Conservation (phyloP, 352 stramenopile species). For the Phytophthora fragariaefolia region DNA sequence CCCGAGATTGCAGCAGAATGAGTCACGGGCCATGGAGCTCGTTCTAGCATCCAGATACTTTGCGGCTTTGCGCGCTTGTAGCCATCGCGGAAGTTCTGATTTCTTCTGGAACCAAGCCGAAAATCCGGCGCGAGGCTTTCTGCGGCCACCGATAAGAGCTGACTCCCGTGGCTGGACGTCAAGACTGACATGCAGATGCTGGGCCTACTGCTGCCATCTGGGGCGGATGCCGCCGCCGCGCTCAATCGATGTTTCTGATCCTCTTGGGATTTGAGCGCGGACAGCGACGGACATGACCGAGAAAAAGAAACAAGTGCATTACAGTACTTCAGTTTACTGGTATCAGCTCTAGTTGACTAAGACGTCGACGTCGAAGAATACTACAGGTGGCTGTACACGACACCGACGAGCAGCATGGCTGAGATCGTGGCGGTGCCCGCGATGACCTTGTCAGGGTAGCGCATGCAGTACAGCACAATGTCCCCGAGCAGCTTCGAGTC, state of each 20-base stretch:
- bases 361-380: neutral
- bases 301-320: neutral
- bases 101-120: slow-evolving; percentile 28
- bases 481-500: slow-evolving; percentile 57
- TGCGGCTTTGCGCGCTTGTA: too few relatives aligned
- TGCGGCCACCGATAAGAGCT: slow-evolving; percentile 4
- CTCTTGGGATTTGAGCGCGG: slow-evolving; percentile 1
- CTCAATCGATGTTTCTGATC: slow-evolving; percentile 25
- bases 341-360: neutral
- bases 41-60: too few relatives aligned
- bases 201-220: slow-evolving; percentile 17
- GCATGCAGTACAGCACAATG: slow-evolving; percentile 58
- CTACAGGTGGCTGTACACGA: slow-evolving; percentile 53
- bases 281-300: neutral
- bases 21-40: too few relatives aligned
- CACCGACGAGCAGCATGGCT: slow-evolving; percentile 47
- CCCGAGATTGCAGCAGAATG: too few relatives aligned
- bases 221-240: too few relatives aligned
- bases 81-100: slow-evolving; percentile 6
- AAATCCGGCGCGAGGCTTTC: slow-evolving; percentile 29
- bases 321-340: too few relatives aligned
- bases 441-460: slow-evolving; percentile 58
- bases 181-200: slow-evolving; percentile 9
- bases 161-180: slow-evolving; percentile 10
- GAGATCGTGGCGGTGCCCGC: slow-evolving; percentile 50